A percentile compares a stretch with the other conserved stretches of the same genome.
Conservation (phyloP, 1,284 basidiomycete species). For the Cryptococcus sp. region DNA sequence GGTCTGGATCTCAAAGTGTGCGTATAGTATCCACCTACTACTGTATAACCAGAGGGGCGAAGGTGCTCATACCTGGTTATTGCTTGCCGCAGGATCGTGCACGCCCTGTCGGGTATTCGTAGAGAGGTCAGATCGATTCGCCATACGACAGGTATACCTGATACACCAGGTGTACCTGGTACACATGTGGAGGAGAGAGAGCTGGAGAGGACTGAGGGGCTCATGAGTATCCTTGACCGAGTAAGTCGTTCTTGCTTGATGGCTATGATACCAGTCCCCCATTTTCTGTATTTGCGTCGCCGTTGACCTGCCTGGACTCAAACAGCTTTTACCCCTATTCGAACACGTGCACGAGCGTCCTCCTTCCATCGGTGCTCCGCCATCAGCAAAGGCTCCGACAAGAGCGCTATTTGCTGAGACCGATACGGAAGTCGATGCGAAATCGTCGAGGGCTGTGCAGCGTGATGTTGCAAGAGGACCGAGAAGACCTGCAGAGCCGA, state of each 20-base stretch:
- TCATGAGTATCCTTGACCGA: conserved; percentile 10
- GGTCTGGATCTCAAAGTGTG: conserved; percentile 9
- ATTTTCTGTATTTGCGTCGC: not conserved
- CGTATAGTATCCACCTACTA: not conserved
- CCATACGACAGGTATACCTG: not conserved
- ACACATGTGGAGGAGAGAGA: not conserved
- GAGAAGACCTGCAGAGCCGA: too few relatives aligned
- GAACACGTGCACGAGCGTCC: too few relatives aligned
- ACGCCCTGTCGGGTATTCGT: conserved; percentile 4
- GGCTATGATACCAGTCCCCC: not conserved
- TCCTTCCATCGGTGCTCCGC: too few relatives aligned
- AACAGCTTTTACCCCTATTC: conserved; percentile 2
- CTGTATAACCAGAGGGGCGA: not conserved
- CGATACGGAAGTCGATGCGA: not conserved
- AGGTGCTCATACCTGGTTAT: not conserved
- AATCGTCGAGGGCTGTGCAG: not conserved
- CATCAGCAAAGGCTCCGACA: not conserved
- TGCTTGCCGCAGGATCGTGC: not conserved
- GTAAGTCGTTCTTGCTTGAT: conserved; percentile 1
- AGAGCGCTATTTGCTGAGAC: not conserved
- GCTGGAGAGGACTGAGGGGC: not conserved
- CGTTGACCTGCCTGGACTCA: not conserved
- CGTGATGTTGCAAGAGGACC: not conserved
- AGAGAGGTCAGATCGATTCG: conserved; percentile 7
- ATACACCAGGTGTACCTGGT: too few relatives aligned